Base-by-base conservation (phyloP, 306 rosid genomes). In the Erythrophleum fordii region DNA sequence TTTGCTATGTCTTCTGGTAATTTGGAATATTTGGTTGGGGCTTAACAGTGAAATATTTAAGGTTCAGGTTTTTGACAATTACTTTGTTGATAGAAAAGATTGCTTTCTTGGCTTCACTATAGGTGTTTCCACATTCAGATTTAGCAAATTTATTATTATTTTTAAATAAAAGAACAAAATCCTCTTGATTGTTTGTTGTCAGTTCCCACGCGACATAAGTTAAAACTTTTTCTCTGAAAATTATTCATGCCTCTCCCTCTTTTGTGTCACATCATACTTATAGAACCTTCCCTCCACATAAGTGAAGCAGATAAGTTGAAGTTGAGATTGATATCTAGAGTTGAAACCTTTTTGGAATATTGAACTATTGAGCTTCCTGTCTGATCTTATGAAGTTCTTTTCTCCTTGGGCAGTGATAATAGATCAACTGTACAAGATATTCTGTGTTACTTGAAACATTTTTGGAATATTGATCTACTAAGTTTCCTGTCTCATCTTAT, bases 381-480 rank as follows among this genome's bases (percentile, higher is more conserved):
- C 68, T 48, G 35, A 76, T 84, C 77, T 81, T 66, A 75, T 80
- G n/a, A 58, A 64, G 31, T 81, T n/a, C 41, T 79, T 82, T 73
- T 60, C 48, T 83, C 62, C 72, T 72, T 83, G 81, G 69, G 85
- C 92, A 92, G 97, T 87, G 97, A 89, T n/a, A 89, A 86, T 92
- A 59, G 97, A 92, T 87, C 97, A 92, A 81, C 74, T 92, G 90
- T 83, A 85, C 93, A 90, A 92, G 89, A 89, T 92, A 85, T 86
- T 88, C 80, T 39, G 84, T 68, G 69, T 92, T 76, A n/a, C n/a
- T 42, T 18, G 29, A 41, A 49, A 25, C n/a, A 29, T 69, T 11
- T 52, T 72, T 31, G 29, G 20, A 75, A 48, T 48, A 72, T 28
- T 52, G 66, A 44, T 31, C 25, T 31, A 68, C 34, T 64, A 8